Evolutionary conservation across 192 early-diverging fungal genomes (phyloP).

Genomic region (Mortierella claussenii): DNA sequence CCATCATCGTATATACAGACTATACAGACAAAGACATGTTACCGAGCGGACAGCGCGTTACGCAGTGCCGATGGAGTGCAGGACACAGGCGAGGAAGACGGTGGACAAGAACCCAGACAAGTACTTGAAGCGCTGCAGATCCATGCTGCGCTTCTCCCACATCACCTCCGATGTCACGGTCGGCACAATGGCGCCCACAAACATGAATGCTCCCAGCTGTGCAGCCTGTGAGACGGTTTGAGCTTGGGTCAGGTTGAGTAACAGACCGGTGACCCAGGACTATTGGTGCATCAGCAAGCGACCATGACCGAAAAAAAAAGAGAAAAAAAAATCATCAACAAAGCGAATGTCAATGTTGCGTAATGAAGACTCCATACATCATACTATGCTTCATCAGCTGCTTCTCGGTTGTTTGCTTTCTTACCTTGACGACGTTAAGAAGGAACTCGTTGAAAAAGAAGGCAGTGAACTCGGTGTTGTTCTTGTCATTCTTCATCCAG

Average conservation of each 20-base stretch:
- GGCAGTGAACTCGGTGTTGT: background rate
- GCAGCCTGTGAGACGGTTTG: constrained; percentile 2
- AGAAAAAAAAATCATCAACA: background rate
- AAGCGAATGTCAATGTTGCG: background rate
- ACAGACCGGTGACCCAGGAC: constrained; percentile 17
- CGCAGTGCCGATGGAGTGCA: constrained; percentile 11
- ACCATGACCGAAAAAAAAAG: constrained; percentile 12
- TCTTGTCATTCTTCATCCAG: constrained; percentile 11
- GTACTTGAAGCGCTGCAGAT: constrained; percentile 10
- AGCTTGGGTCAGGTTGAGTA: constrained; percentile 30
- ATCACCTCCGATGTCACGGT: constrained; percentile 2
- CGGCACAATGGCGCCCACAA: background rate
- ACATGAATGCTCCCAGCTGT: constrained; percentile 17
- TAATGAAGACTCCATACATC: background rate
- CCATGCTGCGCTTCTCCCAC: constrained; percentile 20
- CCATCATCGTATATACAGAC: too few relatives aligned
- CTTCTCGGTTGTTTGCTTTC: too few relatives aligned
- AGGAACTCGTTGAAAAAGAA: background rate
- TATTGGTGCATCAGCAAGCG: too few relatives aligned
- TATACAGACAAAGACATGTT: too few relatives aligned
- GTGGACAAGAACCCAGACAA: constrained; percentile 6
- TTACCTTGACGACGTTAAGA: constrained; percentile 10
- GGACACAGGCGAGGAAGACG: background rate
- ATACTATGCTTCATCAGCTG: too few relatives aligned
- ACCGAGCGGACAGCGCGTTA: too few relatives aligned